These are phyloP conservation scores for Firmiana major DNA, from an alignment of 345 rosid genomes.

Conservation along the genomic window DNA sequence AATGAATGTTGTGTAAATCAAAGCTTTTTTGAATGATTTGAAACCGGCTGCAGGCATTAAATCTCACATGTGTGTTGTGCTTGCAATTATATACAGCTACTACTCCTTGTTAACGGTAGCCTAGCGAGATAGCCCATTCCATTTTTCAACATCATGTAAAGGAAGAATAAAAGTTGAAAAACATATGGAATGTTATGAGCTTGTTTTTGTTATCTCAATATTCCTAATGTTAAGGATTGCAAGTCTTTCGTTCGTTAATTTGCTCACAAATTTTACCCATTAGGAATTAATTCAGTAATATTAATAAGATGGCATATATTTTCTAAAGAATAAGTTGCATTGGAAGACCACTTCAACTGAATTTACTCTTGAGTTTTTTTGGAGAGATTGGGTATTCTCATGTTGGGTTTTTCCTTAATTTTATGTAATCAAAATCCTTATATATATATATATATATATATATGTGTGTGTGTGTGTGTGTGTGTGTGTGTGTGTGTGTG, in stretches of 20 bases:
- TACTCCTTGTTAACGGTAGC: not conserved
- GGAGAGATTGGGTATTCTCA: too few relatives aligned
- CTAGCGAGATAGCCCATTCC: not conserved
- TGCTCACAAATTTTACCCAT: too few relatives aligned
- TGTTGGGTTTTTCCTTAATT: too few relatives aligned
- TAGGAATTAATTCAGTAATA: too few relatives aligned
- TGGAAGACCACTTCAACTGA: too few relatives aligned
- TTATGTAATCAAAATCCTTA: too few relatives aligned
- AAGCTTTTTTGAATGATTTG: not conserved
- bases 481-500: too few relatives aligned
- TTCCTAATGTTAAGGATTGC: not conserved
- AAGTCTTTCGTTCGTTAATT: not conserved
- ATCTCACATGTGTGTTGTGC: not conserved
- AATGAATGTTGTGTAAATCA: not conserved
- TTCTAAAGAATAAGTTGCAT: too few relatives aligned
- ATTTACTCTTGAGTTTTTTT: too few relatives aligned
- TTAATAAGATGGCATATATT: too few relatives aligned
- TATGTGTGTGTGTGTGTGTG: too few relatives aligned
- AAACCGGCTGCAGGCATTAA: slow-evolving; percentile 1
- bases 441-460: too few relatives aligned
- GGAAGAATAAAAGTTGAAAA: not conserved
- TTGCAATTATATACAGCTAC: not conserved
- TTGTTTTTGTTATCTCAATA: not conserved
- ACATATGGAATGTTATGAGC: not conserved
- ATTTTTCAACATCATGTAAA: not conserved